A percentile compares a stretch with the other conserved stretches of the same genome.
These are phyloP conservation scores for Apiospora hydei DNA, from an alignment of 2,329 filamentous ascomycete species.

Conservation along the genomic window DNA sequence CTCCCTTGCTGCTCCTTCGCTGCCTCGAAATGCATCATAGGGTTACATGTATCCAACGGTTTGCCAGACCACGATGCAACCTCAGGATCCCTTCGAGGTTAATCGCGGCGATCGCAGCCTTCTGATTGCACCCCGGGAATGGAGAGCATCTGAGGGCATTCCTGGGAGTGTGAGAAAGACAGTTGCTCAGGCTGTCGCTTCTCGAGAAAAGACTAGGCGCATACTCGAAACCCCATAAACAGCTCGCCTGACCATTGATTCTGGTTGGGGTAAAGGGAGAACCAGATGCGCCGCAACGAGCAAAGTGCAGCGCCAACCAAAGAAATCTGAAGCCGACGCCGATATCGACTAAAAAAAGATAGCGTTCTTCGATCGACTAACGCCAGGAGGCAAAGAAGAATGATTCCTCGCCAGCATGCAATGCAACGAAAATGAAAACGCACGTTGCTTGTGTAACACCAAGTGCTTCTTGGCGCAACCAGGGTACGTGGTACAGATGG, in stretches of 20 bases:
- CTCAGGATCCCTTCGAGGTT: not conserved
- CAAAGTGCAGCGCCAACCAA: not conserved
- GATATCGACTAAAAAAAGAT: too few species aligned
- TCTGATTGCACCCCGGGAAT: not conserved
- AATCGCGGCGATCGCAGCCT: not conserved
- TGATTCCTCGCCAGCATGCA: not conserved
- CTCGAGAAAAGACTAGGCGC: not conserved
- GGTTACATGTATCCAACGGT: not conserved
- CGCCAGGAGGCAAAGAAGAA: not conserved
- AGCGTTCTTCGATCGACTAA: not conserved
- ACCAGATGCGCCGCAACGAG: not conserved
- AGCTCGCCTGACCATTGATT: not conserved
- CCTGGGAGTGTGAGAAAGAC: too few species aligned
- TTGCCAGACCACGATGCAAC: not conserved
- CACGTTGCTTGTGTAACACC: not conserved
- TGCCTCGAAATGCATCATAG: not conserved
- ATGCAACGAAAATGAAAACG: not conserved
- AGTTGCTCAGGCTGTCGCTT: not conserved
- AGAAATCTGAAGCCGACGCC: not conserved
- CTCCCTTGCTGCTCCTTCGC: not conserved
- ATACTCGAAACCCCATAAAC: not conserved
- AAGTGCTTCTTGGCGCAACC: not conserved
- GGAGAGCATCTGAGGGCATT: not conserved
- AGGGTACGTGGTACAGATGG: not conserved
- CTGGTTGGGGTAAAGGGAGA: not conserved